phyloP scores from a whole-genome alignment of 176 grass and related monocot species.

The Triticum aestivum region DNA sequence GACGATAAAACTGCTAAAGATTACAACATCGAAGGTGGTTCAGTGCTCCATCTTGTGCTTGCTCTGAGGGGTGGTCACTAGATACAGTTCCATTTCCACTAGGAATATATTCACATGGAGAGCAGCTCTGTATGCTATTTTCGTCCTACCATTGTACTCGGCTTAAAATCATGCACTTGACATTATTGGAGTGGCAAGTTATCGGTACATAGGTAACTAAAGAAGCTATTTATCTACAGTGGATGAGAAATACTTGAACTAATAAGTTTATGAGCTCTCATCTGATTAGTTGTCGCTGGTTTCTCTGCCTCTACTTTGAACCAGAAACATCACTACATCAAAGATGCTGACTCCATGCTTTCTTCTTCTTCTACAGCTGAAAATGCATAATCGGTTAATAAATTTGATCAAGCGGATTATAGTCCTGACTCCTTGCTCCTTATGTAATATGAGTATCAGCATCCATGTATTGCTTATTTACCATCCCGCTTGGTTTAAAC shows the following conservation, averaged over 20 bases:
- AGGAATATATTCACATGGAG: not conserved
- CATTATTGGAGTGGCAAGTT: not conserved
- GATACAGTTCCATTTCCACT: not conserved
- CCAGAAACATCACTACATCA: not conserved
- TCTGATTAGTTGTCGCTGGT: not conserved
- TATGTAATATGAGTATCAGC: not conserved
- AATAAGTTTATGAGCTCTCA: not conserved
- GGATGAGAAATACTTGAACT: conserved; percentile 3
- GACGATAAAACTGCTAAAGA: conserved; percentile 67
- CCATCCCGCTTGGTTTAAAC: conserved; percentile 7
- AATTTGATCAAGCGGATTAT: not conserved
- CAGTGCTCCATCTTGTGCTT: conserved; percentile 62
- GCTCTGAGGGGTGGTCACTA: conserved; percentile 48
- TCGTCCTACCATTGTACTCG: not conserved
- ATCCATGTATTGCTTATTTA: not conserved
- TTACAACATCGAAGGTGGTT: conserved; percentile 66
- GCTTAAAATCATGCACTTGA: not conserved
- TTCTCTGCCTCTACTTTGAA: conserved; percentile 1
- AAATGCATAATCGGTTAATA: not conserved
- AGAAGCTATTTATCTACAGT: not conserved
- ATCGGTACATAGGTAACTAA: not conserved
- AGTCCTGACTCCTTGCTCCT: not conserved
- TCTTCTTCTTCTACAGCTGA: not conserved
- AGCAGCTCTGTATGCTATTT: not conserved
- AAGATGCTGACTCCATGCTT: not conserved